Base-by-base conservation (phyloP, 352 stramenopile species). In the Albugo candida region DNA sequence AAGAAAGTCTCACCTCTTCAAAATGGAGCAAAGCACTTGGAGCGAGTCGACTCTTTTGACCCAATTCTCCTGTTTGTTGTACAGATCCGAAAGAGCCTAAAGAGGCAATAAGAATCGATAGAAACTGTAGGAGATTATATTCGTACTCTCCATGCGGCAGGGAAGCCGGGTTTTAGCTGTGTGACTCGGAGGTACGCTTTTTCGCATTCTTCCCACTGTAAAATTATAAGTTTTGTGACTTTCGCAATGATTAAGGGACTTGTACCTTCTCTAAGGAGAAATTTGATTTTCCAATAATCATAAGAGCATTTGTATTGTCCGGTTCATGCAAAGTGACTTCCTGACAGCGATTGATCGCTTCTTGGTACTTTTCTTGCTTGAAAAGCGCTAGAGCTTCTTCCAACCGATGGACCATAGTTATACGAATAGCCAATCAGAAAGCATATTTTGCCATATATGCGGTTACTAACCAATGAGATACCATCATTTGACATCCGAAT, bases 291-390 rank as follows among this genome's bases (percentile, higher is more conserved):
- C 79, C 79, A 38, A 87, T 64, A 41, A 70, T 84, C 61, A 92
- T 72, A 40, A 87, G 67, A 27, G 74, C 79, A 51, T 85, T 71
- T 41, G 87, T 89, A 57, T 81, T 89, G 60, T 63, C 78, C 18
- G 69, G 58, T 44, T 83, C 73, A 27, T 89, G 73, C 59, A 89
- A 74, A 43, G 72, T 64, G 39, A 87, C 76, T 45, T 70, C 67
- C 0, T 73, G 65, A n/a, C 60, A 69, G 0, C 65, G 47, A 18
- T 83, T 69, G 24, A 82, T 59, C 35, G 79, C 79, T 42, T 83
- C 59, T 17, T 87, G 62, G 59, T 77, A 92, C 51, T 75, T 68
- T 42, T 80, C 58, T 13, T 81, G 63, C 50, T 84, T 81, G 31
- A 92, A 66, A 41, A 67, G 67, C 34, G 59, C 60, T 43, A 61